Evolutionary conservation across 1,284 basidiomycete species (phyloP).

Genomic region (Ganoderma multipileum): DNA sequence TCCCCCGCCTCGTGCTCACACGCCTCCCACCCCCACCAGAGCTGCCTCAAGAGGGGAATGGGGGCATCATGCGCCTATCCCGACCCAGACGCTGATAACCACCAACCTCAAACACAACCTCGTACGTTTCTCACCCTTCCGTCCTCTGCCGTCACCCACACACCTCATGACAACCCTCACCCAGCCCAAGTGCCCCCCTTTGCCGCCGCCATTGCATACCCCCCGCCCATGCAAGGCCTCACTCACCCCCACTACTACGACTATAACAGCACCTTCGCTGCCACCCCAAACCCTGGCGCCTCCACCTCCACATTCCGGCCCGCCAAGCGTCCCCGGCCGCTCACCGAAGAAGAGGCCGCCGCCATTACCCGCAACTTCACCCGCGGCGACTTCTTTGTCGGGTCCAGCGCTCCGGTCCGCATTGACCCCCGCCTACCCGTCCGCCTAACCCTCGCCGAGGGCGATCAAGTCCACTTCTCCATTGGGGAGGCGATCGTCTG

Average conservation of each 20-base stretch:
- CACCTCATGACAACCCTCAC: background rate
- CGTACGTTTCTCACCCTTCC: conserved; percentile 40
- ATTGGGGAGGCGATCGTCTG: conserved; percentile 61
- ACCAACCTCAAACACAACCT: conserved; percentile 54
- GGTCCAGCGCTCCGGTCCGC: conserved; percentile 75
- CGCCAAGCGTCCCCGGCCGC: conserved; percentile 72
- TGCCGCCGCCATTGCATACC: conserved; percentile 33
- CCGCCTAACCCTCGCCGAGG: conserved; percentile 76
- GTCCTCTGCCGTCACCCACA: background rate
- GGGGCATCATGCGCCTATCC: conserved; percentile 75
- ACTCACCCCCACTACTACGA: conserved; percentile 78
- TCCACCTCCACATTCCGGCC: conserved; percentile 78
- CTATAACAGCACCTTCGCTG: conserved; percentile 64
- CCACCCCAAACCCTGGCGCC: conserved; percentile 38
- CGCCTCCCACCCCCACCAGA: conserved; percentile 48
- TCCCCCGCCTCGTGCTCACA: conserved; percentile 7
- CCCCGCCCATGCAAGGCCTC: conserved; percentile 47
- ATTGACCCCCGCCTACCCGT: conserved; percentile 81
- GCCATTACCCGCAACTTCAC: conserved; percentile 81
- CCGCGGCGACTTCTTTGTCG: conserved; percentile 80
- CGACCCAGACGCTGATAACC: conserved; percentile 68
- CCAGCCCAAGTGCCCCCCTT: conserved; percentile 31
- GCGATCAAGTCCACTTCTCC: conserved; percentile 80
- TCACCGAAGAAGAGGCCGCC: conserved; percentile 80
- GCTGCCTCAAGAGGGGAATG: conserved; percentile 78